These are phyloP conservation scores for Atkinsonella hypoxylon DNA, from an alignment of 2,329 filamentous ascomycete genomes.

Conservation along the genomic window DNA sequence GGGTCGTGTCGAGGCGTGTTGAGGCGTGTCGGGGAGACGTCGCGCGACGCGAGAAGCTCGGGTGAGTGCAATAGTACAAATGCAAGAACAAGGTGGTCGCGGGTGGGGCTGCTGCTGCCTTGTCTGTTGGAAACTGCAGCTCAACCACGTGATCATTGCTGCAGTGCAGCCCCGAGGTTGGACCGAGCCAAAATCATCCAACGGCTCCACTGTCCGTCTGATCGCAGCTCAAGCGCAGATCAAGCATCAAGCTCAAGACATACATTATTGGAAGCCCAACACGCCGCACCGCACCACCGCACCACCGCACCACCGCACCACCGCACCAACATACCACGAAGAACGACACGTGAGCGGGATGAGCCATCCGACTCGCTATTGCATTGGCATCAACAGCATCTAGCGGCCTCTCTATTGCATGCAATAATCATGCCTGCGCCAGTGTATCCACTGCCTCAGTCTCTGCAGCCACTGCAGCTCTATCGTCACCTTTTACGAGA, in stretches of 20 bases:
- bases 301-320: too few species aligned
- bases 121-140: too few species aligned
- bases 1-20: slow-evolving; percentile 14
- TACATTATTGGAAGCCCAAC: background rate
- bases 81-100: slow-evolving; percentile 1
- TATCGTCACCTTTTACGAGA: slow-evolving; percentile 51
- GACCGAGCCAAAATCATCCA: background rate
- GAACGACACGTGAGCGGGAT: background rate
- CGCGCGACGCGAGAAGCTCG: slow-evolving; percentile 7
- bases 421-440: slow-evolving; percentile 18
- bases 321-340: too few species aligned
- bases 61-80: background rate
- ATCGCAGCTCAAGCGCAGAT: background rate
- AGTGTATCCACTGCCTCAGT: slow-evolving; percentile 12
- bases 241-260: background rate
- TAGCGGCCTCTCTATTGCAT: background rate
- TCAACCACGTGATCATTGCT: background rate
- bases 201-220: too few species aligned
- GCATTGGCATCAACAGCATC: background rate
- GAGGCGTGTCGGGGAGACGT: slow-evolving; percentile 17
- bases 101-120: slow-evolving; percentile 1
- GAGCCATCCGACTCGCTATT: background rate
- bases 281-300: too few species aligned
- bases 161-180: background rate
- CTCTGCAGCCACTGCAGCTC: slow-evolving; percentile 22